A percentile compares a stretch with the other conserved stretches of the same genome.
phyloP scores from a whole-genome alignment of 2,329 filamentous ascomycete genomes.

The Pseudocercospora musae region DNA sequence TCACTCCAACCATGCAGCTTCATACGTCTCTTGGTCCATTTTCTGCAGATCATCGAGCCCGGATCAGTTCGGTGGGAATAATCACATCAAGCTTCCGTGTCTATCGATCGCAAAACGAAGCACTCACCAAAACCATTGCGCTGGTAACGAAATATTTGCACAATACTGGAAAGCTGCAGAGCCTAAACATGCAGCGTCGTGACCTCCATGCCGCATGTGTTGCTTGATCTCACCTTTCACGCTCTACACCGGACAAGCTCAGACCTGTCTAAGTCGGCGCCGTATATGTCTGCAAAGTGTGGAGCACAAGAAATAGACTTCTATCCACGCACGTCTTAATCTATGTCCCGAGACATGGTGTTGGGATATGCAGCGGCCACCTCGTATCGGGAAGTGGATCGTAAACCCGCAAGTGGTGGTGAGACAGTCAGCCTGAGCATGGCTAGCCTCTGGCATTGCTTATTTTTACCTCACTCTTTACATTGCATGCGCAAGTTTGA shows the following conservation, averaged over 20 bases:
- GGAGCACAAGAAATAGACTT: background rate
- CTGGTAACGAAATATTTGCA: too few relatives aligned
- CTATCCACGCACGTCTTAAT: background rate
- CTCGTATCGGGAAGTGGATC: background rate
- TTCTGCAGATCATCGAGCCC: background rate
- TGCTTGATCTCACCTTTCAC: background rate
- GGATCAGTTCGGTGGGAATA: background rate
- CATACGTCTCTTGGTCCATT: too few relatives aligned
- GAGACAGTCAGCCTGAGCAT: background rate
- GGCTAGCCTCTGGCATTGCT: background rate
- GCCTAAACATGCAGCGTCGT: too few relatives aligned
- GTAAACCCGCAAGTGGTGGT: too few relatives aligned
- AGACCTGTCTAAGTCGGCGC: background rate
- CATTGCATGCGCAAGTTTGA: background rate
- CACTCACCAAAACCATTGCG: too few relatives aligned
- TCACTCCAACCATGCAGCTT: too few relatives aligned
- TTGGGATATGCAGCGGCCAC: background rate
- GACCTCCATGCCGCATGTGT: background rate
- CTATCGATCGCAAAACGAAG: background rate
- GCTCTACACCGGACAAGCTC: background rate
- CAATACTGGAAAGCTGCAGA: too few relatives aligned
- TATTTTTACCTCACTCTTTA: background rate
- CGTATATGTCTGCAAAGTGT: background rate
- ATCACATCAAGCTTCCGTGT: background rate
- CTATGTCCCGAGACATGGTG: background rate